Conservation (phyloP, 768 basidiomycete species). For the Basidioascus undulatus region DNA sequence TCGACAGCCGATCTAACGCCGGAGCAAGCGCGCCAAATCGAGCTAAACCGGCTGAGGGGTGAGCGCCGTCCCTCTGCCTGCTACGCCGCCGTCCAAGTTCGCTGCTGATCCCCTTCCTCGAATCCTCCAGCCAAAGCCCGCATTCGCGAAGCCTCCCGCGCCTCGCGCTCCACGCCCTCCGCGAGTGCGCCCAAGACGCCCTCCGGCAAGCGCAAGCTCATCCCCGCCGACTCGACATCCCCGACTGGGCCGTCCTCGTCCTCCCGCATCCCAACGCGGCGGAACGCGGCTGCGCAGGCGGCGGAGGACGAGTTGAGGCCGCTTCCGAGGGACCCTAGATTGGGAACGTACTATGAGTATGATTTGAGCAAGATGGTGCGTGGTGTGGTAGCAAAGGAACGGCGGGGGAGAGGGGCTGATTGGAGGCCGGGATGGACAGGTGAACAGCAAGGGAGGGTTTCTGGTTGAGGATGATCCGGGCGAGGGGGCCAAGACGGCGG, state of each 20-base stretch:
- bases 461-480: conserved; percentile 59
- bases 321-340: background rate
- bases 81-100: background rate
- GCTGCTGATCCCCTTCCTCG: conserved; percentile 1
- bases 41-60: conserved; percentile 62
- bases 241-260: conserved; percentile 25
- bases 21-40: conserved; percentile 45
- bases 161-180: conserved; percentile 18
- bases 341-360: conserved; percentile 85
- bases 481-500: conserved; percentile 39
- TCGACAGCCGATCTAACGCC: conserved; percentile 26
- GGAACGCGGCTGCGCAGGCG: conserved; percentile 16
- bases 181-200: conserved; percentile 24
- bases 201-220: conserved; percentile 49
- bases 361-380: conserved; percentile 86
- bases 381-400: too few relatives aligned
- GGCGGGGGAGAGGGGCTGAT: too few relatives aligned
- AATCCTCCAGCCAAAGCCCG: conserved; percentile 38
- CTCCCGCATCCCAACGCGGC: background rate
- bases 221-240: conserved; percentile 33
- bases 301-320: background rate
- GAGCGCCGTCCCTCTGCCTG: too few relatives aligned
- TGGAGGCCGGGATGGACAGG: too few relatives aligned
- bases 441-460: conserved; percentile 92
- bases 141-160: conserved; percentile 37